Base-by-base conservation (phyloP, 116 monocot genomes). In the Zostera marina region DNA sequence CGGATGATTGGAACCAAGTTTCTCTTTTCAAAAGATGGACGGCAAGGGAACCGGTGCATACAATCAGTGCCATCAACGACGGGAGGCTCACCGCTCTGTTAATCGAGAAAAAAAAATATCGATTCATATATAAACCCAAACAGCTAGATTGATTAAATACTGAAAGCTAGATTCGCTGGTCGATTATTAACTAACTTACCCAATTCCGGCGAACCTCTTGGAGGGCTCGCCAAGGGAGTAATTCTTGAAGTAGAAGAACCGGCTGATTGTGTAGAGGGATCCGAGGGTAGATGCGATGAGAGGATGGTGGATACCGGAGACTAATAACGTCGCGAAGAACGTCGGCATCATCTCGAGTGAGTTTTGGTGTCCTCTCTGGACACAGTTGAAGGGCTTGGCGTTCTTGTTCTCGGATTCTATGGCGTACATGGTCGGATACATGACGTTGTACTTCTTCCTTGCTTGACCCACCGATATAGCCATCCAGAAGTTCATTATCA, bases 331-430 rank as follows among this genome's bases (percentile, higher is more conserved):
- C 55, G 55, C 68, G 62, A 94, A 85, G 84, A 94, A 94, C 42
- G 74, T 24, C 0, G 94, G 88, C 94, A 94, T 81, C 66, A 56
- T 25, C 66, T 94, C 94, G 52, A 85, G 66, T 51, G 94, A 94
- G 76, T 96, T 88, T 75, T 96, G 94, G 66, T 96, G 94, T 42
- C 94, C 94, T 62, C 94, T 79, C 93, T 88, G 88, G 5, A 93
- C 76, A 42, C 88, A 93, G 52, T 93, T 93, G 77, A 93, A 93
- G 43, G 74, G 64, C 77, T 87, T 94, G 49, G 88, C 88, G 44
- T 85, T 80, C 77, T 94, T 88, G 78, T 88, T 94, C 53, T 88
- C 94, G 1, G 94, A 84, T 42, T 94, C 84, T 1, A 59, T 0
- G 0, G 87, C 94, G 49, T 94, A 94, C 55, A 94, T 59, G 8